Evolutionary conservation across 2,329 filamentous ascomycete genomes (phyloP).

Genomic region (Pochonia chlamydosporia): DNA sequence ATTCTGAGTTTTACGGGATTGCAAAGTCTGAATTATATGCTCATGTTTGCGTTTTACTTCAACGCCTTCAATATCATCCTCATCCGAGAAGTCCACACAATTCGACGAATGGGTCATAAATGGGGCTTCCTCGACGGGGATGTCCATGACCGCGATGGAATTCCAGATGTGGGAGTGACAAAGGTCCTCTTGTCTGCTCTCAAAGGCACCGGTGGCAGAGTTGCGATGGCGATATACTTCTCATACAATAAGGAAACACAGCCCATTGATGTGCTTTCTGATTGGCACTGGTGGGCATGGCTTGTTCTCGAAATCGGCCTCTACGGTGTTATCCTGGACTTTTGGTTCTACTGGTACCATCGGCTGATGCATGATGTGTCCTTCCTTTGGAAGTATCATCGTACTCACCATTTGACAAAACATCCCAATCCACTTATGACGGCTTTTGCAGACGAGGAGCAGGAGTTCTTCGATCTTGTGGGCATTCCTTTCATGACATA

Average conservation of each 20-base stretch:
- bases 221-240: slow-evolving; percentile 22
- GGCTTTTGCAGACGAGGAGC: slow-evolving; percentile 17
- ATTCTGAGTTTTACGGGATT: neutral
- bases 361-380: slow-evolving; percentile 34
- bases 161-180: slow-evolving; percentile 31
- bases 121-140: slow-evolving; percentile 35
- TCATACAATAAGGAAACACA: slow-evolving; percentile 3
- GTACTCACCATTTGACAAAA: slow-evolving; percentile 38
- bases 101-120: slow-evolving; percentile 27
- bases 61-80: slow-evolving; percentile 6
- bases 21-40: neutral
- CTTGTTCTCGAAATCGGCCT: slow-evolving; percentile 31
- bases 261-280: slow-evolving; percentile 9
- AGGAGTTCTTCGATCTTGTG: slow-evolving; percentile 35
- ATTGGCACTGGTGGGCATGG: slow-evolving; percentile 22
- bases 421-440: slow-evolving; percentile 36
- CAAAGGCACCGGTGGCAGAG: slow-evolving; percentile 25
- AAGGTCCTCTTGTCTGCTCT: slow-evolving; percentile 27
- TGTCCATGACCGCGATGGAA: slow-evolving; percentile 24
- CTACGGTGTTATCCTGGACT: slow-evolving; percentile 36
- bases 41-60: slow-evolving; percentile 2
- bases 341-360: slow-evolving; percentile 34
- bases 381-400: slow-evolving; percentile 35
- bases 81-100: neutral
- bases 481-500: slow-evolving; percentile 34